These are phyloP conservation scores for Sclerotiophoma versabilis DNA, from an alignment of 2,329 filamentous ascomycete species.

Conservation along the genomic window DNA sequence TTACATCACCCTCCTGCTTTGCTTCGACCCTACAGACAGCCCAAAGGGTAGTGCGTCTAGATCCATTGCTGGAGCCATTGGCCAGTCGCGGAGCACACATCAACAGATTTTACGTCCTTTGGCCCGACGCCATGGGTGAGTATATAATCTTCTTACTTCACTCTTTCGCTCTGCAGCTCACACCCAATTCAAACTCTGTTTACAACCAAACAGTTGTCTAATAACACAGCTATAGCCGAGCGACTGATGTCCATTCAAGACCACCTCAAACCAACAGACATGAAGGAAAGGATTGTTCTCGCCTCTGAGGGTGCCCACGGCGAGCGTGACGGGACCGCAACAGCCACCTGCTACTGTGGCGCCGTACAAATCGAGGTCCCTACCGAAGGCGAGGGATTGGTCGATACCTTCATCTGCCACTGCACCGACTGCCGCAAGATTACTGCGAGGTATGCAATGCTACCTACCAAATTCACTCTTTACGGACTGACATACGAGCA, in stretches of 20 bases:
- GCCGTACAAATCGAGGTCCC: slow-evolving; percentile 50
- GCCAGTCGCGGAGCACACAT: not conserved
- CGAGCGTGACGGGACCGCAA: slow-evolving; percentile 31
- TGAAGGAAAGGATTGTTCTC: slow-evolving; percentile 6
- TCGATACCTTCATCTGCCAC: slow-evolving; percentile 65
- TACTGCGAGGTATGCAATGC: slow-evolving; percentile 13
- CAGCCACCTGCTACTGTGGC: slow-evolving; percentile 43
- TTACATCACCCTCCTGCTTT: slow-evolving; percentile 2
- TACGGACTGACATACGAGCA: not conserved
- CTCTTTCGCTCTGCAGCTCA: not conserved
- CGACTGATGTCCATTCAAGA: slow-evolving; percentile 11
- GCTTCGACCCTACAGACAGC: not conserved
- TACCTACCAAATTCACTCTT: not conserved
- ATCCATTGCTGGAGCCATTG: not conserved
- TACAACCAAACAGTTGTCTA: not conserved
- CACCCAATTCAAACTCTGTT: not conserved
- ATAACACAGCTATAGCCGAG: not conserved
- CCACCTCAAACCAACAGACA: slow-evolving; percentile 8
- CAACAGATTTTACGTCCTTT: not conserved
- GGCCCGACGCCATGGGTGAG: slow-evolving; percentile 10
- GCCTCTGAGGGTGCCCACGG: slow-evolving; percentile 11
- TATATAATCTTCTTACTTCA: slow-evolving; percentile 1
- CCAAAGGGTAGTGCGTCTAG: not conserved
- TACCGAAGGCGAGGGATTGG: slow-evolving; percentile 54
- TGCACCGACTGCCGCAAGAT: slow-evolving; percentile 63